phyloP scores from a whole-genome alignment of 106 monocot species.

The Xerophyta viscosa region DNA sequence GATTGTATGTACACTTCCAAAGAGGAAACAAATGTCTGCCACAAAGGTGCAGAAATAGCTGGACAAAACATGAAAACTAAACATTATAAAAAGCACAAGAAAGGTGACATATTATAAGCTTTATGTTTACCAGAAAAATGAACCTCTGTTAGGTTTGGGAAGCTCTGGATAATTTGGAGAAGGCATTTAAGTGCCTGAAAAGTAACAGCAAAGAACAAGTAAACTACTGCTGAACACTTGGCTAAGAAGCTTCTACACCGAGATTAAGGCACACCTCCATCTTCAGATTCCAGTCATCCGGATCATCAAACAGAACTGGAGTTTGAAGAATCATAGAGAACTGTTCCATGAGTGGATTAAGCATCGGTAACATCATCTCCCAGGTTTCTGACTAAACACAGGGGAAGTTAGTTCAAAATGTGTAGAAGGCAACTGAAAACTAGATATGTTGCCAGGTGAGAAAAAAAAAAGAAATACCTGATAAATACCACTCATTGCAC shows the following conservation, averaged over 20 bases:
- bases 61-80: conserved; percentile 26
- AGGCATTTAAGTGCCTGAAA: conserved; percentile 86
- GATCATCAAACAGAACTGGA: conserved; percentile 67
- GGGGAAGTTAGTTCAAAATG: conserved; percentile 4
- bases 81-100: conserved; percentile 1
- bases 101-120: background rate
- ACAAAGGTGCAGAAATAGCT: conserved; percentile 70
- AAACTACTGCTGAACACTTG: too few relatives aligned
- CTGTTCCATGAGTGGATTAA: conserved; percentile 68
- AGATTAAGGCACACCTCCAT: conserved; percentile 63
- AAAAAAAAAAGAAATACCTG: conserved; percentile 34
- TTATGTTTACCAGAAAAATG: conserved; percentile 57
- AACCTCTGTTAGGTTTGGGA: conserved; percentile 48
- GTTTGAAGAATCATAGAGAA: conserved; percentile 59
- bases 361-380: conserved; percentile 53
- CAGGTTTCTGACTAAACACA: conserved; percentile 67
- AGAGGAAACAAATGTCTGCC: conserved; percentile 85
- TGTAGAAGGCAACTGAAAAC: background rate
- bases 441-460: background rate
- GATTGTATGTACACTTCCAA: conserved; percentile 61
- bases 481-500: conserved; percentile 84
- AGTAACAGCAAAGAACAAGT: background rate
- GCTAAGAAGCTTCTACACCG: too few relatives aligned
- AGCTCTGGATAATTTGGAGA: conserved; percentile 73
- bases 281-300: conserved; percentile 87